Percentiles rank a stretch among this genome's conserved stretches.
These are phyloP conservation scores for Phaeophleospora eucalypticola DNA, from an alignment of 2,329 filamentous ascomycete species.

Conservation along the genomic window DNA sequence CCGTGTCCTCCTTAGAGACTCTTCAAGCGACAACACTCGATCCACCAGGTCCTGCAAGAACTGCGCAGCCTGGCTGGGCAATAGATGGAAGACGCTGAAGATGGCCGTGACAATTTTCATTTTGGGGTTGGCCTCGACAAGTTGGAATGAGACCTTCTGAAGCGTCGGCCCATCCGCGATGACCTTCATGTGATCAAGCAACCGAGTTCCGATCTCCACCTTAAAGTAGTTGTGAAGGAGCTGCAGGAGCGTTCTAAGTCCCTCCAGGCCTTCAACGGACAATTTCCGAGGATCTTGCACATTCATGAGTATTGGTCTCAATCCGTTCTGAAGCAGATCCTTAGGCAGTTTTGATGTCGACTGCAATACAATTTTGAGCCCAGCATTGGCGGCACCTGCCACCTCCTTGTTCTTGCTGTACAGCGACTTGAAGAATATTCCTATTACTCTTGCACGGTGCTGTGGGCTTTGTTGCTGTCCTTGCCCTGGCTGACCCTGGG, in stretches of 20 bases:
- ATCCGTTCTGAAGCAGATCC: constrained; percentile 86
- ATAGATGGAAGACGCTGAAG: constrained; percentile 94
- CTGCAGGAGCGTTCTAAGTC: constrained; percentile 81
- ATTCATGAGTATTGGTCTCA: constrained; percentile 93
- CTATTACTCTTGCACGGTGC: constrained; percentile 64
- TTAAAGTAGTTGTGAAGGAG: constrained; percentile 98
- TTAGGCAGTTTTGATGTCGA: constrained; percentile 91
- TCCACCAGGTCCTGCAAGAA: constrained; percentile 91
- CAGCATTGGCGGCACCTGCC: constrained; percentile 88
- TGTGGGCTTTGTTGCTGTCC: constrained; percentile 48
- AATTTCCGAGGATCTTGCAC: constrained; percentile 89
- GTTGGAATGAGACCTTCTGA: constrained; percentile 88
- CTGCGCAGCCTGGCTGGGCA: constrained; percentile 81
- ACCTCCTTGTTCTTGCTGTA: constrained; percentile 91
- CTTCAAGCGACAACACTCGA: constrained; percentile 83
- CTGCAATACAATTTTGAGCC: constrained; percentile 79
- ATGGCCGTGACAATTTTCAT: constrained; percentile 96
- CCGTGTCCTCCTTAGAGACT: constrained; percentile 77
- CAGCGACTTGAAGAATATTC: constrained; percentile 95
- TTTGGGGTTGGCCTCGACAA: constrained; percentile 85
- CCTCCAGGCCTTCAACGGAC: constrained; percentile 83
- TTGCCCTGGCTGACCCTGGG: constrained; percentile 12
- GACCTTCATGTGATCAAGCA: constrained; percentile 90
- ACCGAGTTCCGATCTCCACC: constrained; percentile 86
- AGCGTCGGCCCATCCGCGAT: constrained; percentile 77